phyloP scores from a whole-genome alignment of 2,329 filamentous ascomycete genomes.

The Chaetomium globosum region DNA sequence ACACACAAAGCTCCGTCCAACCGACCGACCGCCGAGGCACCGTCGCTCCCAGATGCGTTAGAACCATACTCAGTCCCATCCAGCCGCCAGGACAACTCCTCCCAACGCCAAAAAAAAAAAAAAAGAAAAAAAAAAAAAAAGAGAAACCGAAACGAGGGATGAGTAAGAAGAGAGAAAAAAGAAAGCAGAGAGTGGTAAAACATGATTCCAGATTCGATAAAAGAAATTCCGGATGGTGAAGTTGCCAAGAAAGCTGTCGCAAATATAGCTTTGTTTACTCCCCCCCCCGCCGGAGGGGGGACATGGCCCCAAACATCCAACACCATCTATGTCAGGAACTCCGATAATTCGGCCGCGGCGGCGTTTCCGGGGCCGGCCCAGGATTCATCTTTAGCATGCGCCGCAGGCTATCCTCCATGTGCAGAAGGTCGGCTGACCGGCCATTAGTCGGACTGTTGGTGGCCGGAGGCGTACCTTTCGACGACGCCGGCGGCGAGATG shows the following conservation, averaged over 20 bases:
- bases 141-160: slow-evolving; percentile 21
- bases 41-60: slow-evolving; percentile 15
- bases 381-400: slow-evolving; percentile 51
- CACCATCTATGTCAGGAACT: slow-evolving; percentile 21
- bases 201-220: slow-evolving; percentile 26
- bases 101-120: slow-evolving; percentile 14
- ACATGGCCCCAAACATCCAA: not conserved
- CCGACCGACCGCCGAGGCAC: slow-evolving; percentile 3
- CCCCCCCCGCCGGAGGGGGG: not conserved
- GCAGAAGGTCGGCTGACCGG: slow-evolving; percentile 47
- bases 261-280: slow-evolving; percentile 11
- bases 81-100: not conserved
- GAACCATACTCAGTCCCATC: not conserved
- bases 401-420: slow-evolving; percentile 58
- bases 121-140: slow-evolving; percentile 2
- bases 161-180: slow-evolving; percentile 26
- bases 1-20: slow-evolving; percentile 15
- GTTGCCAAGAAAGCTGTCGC: slow-evolving; percentile 12
- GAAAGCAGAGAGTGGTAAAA: slow-evolving; percentile 17
- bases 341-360: slow-evolving; percentile 24
- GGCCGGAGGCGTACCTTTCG: slow-evolving; percentile 25
- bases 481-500: slow-evolving; percentile 8
- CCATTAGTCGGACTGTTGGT: slow-evolving; percentile 24
- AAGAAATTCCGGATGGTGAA: slow-evolving; percentile 13
- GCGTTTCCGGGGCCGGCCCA: not conserved